phyloP scores from a whole-genome alignment of 2,329 filamentous ascomycete genomes.

The Phyllosticta paracitricarpa region DNA sequence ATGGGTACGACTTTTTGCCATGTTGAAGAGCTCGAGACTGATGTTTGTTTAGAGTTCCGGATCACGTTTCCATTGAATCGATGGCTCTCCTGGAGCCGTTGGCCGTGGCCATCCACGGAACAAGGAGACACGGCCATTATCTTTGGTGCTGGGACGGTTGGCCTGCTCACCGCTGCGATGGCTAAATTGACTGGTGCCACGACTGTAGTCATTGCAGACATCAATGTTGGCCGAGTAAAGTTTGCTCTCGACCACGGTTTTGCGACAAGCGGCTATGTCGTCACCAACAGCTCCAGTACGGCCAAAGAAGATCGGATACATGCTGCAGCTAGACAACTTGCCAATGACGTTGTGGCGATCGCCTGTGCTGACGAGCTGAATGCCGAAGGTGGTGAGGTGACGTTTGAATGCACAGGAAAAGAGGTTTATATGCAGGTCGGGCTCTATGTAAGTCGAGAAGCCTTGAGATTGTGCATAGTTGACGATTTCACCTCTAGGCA shows the following conservation, averaged over 20 bases:
- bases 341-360: conserved; percentile 26
- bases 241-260: conserved; percentile 40
- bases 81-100: conserved; percentile 47
- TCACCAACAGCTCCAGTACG: conserved; percentile 12
- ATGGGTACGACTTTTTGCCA: conserved; percentile 30
- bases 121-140: conserved; percentile 72
- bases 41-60: conserved; percentile 26
- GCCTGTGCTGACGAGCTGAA: conserved; percentile 26
- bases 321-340: conserved; percentile 25
- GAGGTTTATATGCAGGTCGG: conserved; percentile 34
- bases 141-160: conserved; percentile 68
- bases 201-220: conserved; percentile 51
- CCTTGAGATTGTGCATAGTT: background rate
- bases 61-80: conserved; percentile 29
- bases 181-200: conserved; percentile 44
- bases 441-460: conserved; percentile 26
- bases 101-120: conserved; percentile 72
- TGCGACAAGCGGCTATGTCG: conserved; percentile 24
- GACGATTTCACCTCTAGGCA: conserved; percentile 17
- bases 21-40: conserved; percentile 11
- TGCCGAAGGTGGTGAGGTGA: conserved; percentile 31
- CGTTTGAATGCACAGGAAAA: conserved; percentile 34
- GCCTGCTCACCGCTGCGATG: conserved; percentile 48
- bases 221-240: conserved; percentile 45
- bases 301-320: conserved; percentile 17